Base-by-base conservation (phyloP, 2,329 filamentous ascomycete species). In the Furcasterigmium furcatum region DNA sequence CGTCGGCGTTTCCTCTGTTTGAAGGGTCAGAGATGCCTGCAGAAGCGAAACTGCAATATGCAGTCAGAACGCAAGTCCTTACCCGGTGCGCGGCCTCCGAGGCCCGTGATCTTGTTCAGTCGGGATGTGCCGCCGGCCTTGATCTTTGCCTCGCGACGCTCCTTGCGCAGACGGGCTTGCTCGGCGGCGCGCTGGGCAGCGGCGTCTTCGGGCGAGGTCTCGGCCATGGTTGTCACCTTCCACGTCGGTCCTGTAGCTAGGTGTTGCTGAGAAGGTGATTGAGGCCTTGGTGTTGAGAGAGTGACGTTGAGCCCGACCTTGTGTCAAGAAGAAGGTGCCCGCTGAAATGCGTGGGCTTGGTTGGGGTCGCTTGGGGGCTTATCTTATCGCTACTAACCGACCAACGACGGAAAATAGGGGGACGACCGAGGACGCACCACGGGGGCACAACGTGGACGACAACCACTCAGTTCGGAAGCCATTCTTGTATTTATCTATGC, bases 111-210 rank as follows among this genome's bases (percentile, higher is more conserved):
- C 64, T 79, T 86, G 57, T 87, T 84, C 50, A 94, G 68, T 49
- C 88, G 73, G 32, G 82, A 77, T 16, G 82, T 79, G 46, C 85
- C 88, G 48, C 85, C 83, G 41, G 84, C 81, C 57, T 78, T 80
- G 66, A 91, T 83, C 73, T 91, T 92, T 47, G 87, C 87, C 63
- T 90, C 85, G 41, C 88, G 79, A 32, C 87, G 82, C 64, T 91
- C 87, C 64, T 90, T 88, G 55, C 88, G 85, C 47, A 89, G 73
- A 39, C 87, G 82, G 30, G 85, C 84, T 65, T 89, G 84, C 52
- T 85, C 80, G 21, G 75, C 68, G 4, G 80, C 78, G 49, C 77
- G 68, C 48, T 72, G 68, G 13, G 76, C 70, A 3, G 73, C 74
- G 2, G 72, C 71, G 48, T 78, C 74, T 40, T 73, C 70, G n/a